These are phyloP conservation scores for Linum usitatissimum DNA, from an alignment of 345 rosid genomes.

Conservation along the genomic window DNA sequence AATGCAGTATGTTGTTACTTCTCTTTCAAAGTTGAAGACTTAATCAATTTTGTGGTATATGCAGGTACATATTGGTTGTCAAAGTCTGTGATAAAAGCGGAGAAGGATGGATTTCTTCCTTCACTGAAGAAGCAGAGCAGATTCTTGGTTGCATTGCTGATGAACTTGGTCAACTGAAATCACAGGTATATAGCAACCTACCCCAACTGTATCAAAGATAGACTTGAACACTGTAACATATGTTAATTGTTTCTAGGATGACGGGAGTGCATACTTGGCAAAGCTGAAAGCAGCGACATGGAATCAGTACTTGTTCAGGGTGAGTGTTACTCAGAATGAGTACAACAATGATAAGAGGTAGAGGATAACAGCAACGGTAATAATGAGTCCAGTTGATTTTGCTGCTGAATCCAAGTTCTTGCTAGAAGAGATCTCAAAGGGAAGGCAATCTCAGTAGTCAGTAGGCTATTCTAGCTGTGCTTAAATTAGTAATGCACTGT, in stretches of 20 bases:
- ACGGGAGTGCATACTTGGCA: slow-evolving; percentile 39
- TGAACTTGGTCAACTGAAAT: slow-evolving; percentile 59
- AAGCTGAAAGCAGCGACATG: slow-evolving; percentile 76
- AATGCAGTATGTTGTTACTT: too few species aligned
- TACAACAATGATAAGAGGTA: slow-evolving; percentile 82
- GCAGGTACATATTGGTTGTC: slow-evolving; percentile 70
- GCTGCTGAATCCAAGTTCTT: slow-evolving; percentile 58
- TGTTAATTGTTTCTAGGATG: slow-evolving; percentile 27
- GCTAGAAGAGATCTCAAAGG: slow-evolving; percentile 70
- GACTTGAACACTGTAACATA: not conserved
- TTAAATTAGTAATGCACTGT: too few species aligned
- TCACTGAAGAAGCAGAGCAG: slow-evolving; percentile 68
- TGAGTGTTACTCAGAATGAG: slow-evolving; percentile 64
- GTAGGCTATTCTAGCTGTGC: too few species aligned
- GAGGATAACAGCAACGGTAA: slow-evolving; percentile 64
- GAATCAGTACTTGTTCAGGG: slow-evolving; percentile 59
- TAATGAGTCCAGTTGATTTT: slow-evolving; percentile 55
- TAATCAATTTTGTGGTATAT: not conserved
- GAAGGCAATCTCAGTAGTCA: slow-evolving; percentile 25
- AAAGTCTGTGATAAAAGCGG: slow-evolving; percentile 67
- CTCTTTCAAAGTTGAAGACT: not conserved
- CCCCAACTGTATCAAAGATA: not conserved
- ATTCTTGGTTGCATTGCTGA: slow-evolving; percentile 74
- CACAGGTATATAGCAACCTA: slow-evolving; percentile 35
- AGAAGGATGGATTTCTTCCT: slow-evolving; percentile 68